Percentiles rank a stretch among this genome's conserved stretches.
Evolutionary conservation across 495 filamentous ascomycete species (phyloP).

Genomic region (Hypoxylon cercidicola): DNA sequence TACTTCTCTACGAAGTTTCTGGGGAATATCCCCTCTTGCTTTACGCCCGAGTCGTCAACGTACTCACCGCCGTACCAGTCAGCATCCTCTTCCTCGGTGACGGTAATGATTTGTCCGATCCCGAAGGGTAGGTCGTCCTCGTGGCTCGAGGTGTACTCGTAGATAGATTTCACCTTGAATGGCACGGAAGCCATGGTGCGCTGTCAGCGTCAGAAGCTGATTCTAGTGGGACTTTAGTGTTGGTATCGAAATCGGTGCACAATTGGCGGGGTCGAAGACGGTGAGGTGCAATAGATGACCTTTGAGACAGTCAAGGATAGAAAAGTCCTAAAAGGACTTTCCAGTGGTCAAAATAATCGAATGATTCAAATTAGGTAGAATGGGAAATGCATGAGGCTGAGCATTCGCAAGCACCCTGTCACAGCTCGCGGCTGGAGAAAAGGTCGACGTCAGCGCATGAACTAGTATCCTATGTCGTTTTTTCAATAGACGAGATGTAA

Average conservation of each 20-base stretch:
- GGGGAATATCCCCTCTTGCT: conserved; percentile 91
- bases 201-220: conserved; percentile 33
- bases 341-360: conserved; percentile 30
- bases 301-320: background rate
- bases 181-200: conserved; percentile 76
- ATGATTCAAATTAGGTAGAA: conserved; percentile 39
- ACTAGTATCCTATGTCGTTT: conserved; percentile 30
- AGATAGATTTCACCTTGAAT: conserved; percentile 95
- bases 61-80: conserved; percentile 98
- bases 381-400: conserved; percentile 42
- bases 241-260: conserved; percentile 15
- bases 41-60: conserved; percentile 73
- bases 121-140: conserved; percentile 93
- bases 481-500: conserved; percentile 39
- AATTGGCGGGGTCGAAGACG: conserved; percentile 40
- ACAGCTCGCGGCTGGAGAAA: conserved; percentile 44
- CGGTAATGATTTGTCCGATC: conserved; percentile 88
- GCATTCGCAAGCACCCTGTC: conserved; percentile 45
- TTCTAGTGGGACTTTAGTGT: conserved; percentile 14
- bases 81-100: conserved; percentile 88
- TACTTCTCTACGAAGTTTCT: conserved; percentile 97
- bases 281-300: conserved; percentile 40
- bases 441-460: conserved; percentile 58
- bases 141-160: conserved; percentile 89
- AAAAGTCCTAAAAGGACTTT: background rate